phyloP scores from a whole-genome alignment of 371 early-diverging fungal species.

The Mortierella sp. region DNA sequence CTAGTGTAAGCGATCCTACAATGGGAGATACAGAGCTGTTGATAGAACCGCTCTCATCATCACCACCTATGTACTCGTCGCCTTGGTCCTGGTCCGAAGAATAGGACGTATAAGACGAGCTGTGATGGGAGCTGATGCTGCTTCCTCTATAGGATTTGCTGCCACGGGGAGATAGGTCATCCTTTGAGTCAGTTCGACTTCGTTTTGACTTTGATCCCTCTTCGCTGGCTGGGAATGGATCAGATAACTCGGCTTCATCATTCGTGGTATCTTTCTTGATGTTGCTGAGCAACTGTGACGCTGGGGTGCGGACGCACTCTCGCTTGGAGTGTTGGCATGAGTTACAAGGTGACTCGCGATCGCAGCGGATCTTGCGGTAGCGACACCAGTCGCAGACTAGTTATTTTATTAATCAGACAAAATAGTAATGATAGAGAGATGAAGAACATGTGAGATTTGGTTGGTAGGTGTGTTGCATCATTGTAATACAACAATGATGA shows the following conservation, averaged over 20 bases:
- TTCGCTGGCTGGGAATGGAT: neutral
- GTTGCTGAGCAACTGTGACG: conserved; percentile 35
- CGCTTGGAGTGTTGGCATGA: conserved; percentile 57
- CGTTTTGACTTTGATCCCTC: conserved; percentile 33
- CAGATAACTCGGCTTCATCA: conserved; percentile 3
- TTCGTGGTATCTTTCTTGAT: neutral
- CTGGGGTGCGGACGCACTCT: conserved; percentile 54
- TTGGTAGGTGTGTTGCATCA: neutral
- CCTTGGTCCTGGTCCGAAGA: conserved; percentile 28
- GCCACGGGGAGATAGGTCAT: conserved; percentile 25
- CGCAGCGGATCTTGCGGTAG: conserved; percentile 55
- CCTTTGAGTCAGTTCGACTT: conserved; percentile 19
- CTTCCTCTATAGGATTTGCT: conserved; percentile 41
- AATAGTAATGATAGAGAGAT: neutral
- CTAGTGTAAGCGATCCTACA: conserved; percentile 20
- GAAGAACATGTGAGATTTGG: neutral
- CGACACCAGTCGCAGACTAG: conserved; percentile 57
- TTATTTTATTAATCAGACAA: neutral
- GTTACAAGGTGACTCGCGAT: conserved; percentile 55
- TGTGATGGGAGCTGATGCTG: conserved; percentile 38
- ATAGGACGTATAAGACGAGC: conserved; percentile 35
- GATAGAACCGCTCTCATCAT: neutral
- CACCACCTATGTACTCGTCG: neutral
- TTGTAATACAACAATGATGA: neutral
- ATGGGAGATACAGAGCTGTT: conserved; percentile 16